Conservation (phyloP, 2,329 filamentous ascomycete species). For the Beauveria varroae region DNA sequence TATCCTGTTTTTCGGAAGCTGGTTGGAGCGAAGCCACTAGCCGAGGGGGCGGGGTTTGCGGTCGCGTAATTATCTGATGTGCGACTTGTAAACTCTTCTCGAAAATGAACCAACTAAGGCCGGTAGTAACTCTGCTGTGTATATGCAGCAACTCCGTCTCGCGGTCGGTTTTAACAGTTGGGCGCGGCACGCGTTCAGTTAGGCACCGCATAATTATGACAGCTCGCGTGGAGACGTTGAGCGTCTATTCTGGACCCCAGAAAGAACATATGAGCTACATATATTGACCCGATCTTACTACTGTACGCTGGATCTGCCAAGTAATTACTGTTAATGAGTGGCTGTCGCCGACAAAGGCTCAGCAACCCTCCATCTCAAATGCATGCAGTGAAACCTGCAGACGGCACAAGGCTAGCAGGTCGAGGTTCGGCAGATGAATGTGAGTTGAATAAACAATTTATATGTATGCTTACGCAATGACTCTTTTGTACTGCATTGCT, state of each 20-base stretch:
- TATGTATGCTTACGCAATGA: neutral
- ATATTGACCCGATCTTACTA: too few relatives aligned
- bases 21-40: neutral
- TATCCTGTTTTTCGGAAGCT: neutral
- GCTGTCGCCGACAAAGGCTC: neutral
- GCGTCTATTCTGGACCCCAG: too few relatives aligned
- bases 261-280: too few relatives aligned
- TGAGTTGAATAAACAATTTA: neutral
- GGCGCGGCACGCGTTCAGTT: too few relatives aligned
- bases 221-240: too few relatives aligned
- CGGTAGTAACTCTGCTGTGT: too few relatives aligned
- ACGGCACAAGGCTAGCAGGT: neutral
- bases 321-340: too few relatives aligned
- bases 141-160: too few relatives aligned
- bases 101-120: neutral
- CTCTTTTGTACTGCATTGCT: neutral
- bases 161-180: too few relatives aligned
- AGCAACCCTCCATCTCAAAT: neutral
- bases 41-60: neutral
- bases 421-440: neutral
- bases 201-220: too few relatives aligned
- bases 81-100: neutral
- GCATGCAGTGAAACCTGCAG: neutral
- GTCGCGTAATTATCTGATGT: neutral
- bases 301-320: too few relatives aligned